phyloP scores from a whole-genome alignment of 768 basidiomycete genomes.

The Mrakia frigida region DNA sequence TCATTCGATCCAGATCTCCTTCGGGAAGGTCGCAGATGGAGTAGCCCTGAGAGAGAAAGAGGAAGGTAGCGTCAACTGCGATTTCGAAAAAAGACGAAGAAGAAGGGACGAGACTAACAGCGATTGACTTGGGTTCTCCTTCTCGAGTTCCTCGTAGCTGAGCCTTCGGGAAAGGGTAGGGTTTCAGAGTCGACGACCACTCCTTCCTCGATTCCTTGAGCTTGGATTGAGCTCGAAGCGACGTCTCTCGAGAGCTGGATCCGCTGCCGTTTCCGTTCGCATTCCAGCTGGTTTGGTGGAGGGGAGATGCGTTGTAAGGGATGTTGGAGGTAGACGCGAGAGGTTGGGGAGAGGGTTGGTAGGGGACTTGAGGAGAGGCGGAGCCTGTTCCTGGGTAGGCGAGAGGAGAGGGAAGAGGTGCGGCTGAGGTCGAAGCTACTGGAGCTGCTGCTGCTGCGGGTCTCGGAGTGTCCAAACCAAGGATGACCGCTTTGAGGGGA shows the following conservation, averaged over 20 bases:
- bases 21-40: slow-evolving; percentile 8
- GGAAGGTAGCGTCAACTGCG: background rate
- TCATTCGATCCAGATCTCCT: background rate
- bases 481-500: background rate
- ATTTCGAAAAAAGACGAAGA: background rate
- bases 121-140: background rate
- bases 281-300: background rate
- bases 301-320: background rate
- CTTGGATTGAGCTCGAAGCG: background rate
- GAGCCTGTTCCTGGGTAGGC: background rate
- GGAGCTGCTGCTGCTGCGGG: background rate
- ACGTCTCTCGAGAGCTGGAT: background rate
- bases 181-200: background rate
- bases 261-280: background rate
- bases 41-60: background rate
- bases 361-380: background rate
- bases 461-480: background rate
- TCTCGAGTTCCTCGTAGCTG: background rate
- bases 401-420: background rate
- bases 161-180: background rate
- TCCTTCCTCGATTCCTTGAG: background rate
- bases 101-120: background rate
- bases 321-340: background rate
- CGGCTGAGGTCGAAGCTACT: background rate
- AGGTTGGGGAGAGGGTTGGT: background rate